phyloP scores from a whole-genome alignment of 208 protist species.

The Borovskyia barvae region DNA sequence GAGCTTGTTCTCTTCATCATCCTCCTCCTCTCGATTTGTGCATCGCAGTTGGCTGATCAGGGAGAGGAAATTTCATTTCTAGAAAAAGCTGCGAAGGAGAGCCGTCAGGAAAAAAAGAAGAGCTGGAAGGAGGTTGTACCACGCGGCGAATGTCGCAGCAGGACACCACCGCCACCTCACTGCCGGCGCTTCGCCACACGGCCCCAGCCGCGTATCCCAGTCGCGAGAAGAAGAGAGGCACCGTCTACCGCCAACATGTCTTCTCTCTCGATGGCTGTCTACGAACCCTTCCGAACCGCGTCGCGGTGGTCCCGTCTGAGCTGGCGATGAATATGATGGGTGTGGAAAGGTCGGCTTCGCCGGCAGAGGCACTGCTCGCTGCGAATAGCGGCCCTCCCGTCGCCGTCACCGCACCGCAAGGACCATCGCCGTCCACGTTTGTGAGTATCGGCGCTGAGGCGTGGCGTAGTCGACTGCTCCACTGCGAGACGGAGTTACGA shows the following conservation, averaged over 20 bases:
- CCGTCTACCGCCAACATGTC: conserved; percentile 5
- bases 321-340: not conserved
- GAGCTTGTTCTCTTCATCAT: conserved; percentile 1
- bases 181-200: conserved; percentile 6
- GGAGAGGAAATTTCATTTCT: too few species aligned
- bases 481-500: conserved; percentile 72
- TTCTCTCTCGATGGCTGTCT: conserved; percentile 19
- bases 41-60: too few species aligned
- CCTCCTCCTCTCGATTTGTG: not conserved
- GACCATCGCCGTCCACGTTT: not conserved
- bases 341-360: not conserved
- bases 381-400: not conserved
- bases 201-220: not conserved
- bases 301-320: not conserved
- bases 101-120: not conserved
- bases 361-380: conserved; percentile 17
- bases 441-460: conserved; percentile 12
- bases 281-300: not conserved
- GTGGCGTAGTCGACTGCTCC: conserved; percentile 78
- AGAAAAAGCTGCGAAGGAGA: too few species aligned
- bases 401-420: not conserved
- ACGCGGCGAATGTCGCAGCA: conserved; percentile 4
- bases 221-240: not conserved
- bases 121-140: too few species aligned
- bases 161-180: not conserved